phyloP scores from a whole-genome alignment of 2,329 filamentous ascomycete species.

The Hymenoscyphus infarciens region DNA sequence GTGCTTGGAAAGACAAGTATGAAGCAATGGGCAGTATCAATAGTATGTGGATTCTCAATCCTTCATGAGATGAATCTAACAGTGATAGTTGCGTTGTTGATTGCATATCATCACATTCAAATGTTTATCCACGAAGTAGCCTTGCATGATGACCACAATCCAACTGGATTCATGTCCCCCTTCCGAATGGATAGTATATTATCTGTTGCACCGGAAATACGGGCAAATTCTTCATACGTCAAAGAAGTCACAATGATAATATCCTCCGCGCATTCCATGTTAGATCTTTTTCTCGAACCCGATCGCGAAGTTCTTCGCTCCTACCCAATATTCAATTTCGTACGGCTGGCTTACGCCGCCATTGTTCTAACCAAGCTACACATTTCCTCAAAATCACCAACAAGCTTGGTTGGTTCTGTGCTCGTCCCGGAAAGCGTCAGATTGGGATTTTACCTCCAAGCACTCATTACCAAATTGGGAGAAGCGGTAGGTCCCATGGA shows the following conservation, averaged over 20 bases:
- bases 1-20: slow-evolving; percentile 40
- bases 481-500: slow-evolving; percentile 57
- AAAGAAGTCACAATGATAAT: slow-evolving; percentile 48
- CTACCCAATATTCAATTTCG: slow-evolving; percentile 47
- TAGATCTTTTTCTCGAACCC: slow-evolving; percentile 47
- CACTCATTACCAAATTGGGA: slow-evolving; percentile 63
- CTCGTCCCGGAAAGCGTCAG: slow-evolving; percentile 63
- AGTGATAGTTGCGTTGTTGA: slow-evolving; percentile 17
- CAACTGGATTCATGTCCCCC: slow-evolving; percentile 43
- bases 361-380: slow-evolving; percentile 55
- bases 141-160: slow-evolving; percentile 51
- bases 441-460: slow-evolving; percentile 59
- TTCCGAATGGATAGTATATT: slow-evolving; percentile 28
- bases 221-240: slow-evolving; percentile 42
- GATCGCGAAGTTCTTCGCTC: slow-evolving; percentile 41
- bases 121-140: slow-evolving; percentile 55
- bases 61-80: background rate
- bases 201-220: slow-evolving; percentile 20
- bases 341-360: slow-evolving; percentile 49
- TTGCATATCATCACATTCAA: slow-evolving; percentile 47
- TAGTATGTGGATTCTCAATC: slow-evolving; percentile 12
- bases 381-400: slow-evolving; percentile 54
- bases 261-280: slow-evolving; percentile 45
- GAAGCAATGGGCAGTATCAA: slow-evolving; percentile 31
- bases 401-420: slow-evolving; percentile 61